Percentiles rank a stretch among this genome's conserved stretches.
Conservation (phyloP, 805 yeast species). For the Lachancea quebecensis region DNA sequence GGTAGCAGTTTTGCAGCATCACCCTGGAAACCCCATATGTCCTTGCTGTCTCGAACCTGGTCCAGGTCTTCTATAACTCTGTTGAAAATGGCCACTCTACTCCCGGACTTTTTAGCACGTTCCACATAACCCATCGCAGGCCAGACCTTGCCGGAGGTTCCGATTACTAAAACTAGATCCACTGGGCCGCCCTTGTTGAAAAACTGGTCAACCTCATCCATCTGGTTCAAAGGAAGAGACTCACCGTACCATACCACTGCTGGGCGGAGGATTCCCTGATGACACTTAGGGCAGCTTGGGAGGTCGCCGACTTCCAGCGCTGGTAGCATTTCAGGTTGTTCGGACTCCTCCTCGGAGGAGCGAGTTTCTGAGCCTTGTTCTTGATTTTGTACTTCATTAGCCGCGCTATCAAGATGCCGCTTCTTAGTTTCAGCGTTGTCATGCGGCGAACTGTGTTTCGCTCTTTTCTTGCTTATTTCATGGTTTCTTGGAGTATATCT, state of each 20-base stretch:
- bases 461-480: background rate
- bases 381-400: constrained; percentile 1
- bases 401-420: no score
- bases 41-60: constrained; percentile 36
- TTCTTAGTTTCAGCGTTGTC: background rate
- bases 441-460: background rate
- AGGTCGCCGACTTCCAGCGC: constrained; percentile 44
- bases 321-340: constrained; percentile 24
- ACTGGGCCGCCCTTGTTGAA: constrained; percentile 40
- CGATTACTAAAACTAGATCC: constrained; percentile 74
- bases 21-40: constrained; percentile 68
- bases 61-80: constrained; percentile 50
- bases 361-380: constrained; percentile 19
- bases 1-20: constrained; percentile 74
- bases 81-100: constrained; percentile 78
- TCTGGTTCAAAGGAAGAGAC: constrained; percentile 55
- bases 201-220: constrained; percentile 67
- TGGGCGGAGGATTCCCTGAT: constrained; percentile 64
- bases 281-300: constrained; percentile 74
- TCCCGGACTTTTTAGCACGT: constrained; percentile 63
- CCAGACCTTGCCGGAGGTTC: constrained; percentile 81
- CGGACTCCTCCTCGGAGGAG: background rate
- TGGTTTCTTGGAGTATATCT: constrained; percentile 21
- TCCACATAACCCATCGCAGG: constrained; percentile 92
- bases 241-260: constrained; percentile 98